phyloP scores from a whole-genome alignment of 1,284 basidiomycete species.

The Rhodofomes roseus region DNA sequence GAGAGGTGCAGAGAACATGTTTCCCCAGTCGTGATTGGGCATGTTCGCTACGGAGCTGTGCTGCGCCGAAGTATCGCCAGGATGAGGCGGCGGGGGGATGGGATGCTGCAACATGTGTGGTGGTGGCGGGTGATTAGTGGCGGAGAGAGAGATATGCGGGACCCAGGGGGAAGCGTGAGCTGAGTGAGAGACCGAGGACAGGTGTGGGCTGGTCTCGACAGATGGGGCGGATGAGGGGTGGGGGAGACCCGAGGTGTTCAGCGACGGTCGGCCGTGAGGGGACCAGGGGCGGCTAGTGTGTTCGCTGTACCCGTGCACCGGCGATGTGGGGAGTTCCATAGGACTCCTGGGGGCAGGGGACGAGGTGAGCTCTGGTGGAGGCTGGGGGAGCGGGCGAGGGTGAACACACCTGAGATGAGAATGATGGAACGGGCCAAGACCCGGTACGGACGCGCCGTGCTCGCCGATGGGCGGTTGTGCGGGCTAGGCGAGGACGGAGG shows the following conservation, averaged over 20 bases:
- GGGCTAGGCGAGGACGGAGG: neutral
- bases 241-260: slow-evolving; percentile 34
- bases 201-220: slow-evolving; percentile 33
- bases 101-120: slow-evolving; percentile 25
- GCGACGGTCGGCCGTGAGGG: slow-evolving; percentile 35
- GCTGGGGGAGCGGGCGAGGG: slow-evolving; percentile 17
- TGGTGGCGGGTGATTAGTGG: slow-evolving; percentile 18
- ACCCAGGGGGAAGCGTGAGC: slow-evolving; percentile 40
- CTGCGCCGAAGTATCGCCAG: slow-evolving; percentile 20
- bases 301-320: slow-evolving; percentile 24
- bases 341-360: slow-evolving; percentile 12
- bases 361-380: slow-evolving; percentile 13
- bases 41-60: slow-evolving; percentile 29
- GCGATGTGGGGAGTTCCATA: slow-evolving; percentile 28
- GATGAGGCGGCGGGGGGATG: slow-evolving; percentile 19
- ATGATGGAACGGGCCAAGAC: neutral
- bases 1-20: slow-evolving; percentile 54
- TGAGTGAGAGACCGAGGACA: slow-evolving; percentile 34
- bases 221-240: slow-evolving; percentile 28
- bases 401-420: slow-evolving; percentile 12
- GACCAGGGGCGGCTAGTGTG: slow-evolving; percentile 33
- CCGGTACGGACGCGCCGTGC: slow-evolving; percentile 3
- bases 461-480: neutral
- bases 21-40: slow-evolving; percentile 46
- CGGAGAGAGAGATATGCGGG: slow-evolving; percentile 28